Evolutionary conservation across 1,284 basidiomycete genomes (phyloP).

Genomic region (Pterula multifida): DNA sequence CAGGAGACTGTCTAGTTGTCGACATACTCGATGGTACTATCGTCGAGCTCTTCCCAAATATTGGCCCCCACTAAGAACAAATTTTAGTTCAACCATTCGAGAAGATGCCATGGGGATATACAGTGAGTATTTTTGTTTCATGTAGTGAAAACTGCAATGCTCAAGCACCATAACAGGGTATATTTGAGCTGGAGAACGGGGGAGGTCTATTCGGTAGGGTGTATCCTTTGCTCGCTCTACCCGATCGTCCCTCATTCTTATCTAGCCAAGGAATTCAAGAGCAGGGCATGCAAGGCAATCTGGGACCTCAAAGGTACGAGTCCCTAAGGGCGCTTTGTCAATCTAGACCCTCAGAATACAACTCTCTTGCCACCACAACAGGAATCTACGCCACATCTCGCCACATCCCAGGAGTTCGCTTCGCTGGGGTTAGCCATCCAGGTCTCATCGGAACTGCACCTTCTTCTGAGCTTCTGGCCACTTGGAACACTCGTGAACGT

Average conservation of each 20-base stretch:
- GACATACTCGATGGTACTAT: conserved; percentile 59
- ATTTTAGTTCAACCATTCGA: conserved; percentile 53
- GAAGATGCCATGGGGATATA: conserved; percentile 76
- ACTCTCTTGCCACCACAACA: conserved; percentile 17
- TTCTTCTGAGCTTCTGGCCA: conserved; percentile 55
- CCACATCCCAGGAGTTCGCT: conserved; percentile 70
- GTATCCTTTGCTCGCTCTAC: background rate
- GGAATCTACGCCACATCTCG: conserved; percentile 59
- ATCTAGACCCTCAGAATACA: conserved; percentile 8
- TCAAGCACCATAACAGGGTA: no score
- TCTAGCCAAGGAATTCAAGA: conserved; percentile 54
- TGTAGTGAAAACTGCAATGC: background rate
- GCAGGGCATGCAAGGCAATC: conserved; percentile 64
- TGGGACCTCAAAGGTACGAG: conserved; percentile 68
- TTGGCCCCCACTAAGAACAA: background rate
- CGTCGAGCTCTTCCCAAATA: background rate
- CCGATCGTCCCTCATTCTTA: background rate
- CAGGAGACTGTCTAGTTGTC: conserved; percentile 69
- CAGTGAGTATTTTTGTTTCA: conserved; percentile 13
- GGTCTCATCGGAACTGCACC: conserved; percentile 71
- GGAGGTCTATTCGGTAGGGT: conserved; percentile 60
- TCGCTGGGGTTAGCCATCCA: conserved; percentile 69
- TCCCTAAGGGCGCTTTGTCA: no score
- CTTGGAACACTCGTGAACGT: conserved; percentile 66
- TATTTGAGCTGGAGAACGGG: conserved; percentile 64